Evolutionary conservation across 1,284 basidiomycete species (phyloP).

Genomic region (Blastosporella zonata): DNA sequence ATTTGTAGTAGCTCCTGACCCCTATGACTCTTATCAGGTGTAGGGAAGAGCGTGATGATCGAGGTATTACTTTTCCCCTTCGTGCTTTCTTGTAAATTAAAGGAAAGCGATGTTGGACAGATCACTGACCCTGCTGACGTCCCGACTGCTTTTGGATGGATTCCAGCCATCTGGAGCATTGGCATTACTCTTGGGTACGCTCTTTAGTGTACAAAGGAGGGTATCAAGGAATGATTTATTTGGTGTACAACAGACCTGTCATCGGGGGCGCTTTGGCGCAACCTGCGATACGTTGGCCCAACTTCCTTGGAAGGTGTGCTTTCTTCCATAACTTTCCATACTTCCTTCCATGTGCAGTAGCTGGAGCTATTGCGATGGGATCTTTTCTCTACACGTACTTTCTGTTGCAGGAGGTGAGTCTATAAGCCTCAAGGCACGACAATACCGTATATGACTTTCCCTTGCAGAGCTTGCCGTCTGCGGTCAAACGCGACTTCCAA

Average conservation of each 20-base stretch:
- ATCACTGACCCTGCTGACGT: constrained; percentile 45
- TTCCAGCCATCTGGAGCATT: constrained; percentile 46
- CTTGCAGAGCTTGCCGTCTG: constrained; percentile 12
- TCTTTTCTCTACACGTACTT: constrained; percentile 29
- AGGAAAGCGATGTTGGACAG: constrained; percentile 17
- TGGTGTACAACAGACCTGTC: constrained; percentile 30
- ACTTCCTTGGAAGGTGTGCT: constrained; percentile 24
- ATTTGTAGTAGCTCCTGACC: constrained; percentile 24
- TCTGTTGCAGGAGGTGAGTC: constrained; percentile 34
- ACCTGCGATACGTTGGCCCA: constrained; percentile 18
- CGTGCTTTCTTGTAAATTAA: neutral
- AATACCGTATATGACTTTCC: constrained; percentile 3
- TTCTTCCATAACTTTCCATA: constrained; percentile 38
- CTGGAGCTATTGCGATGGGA: constrained; percentile 27
- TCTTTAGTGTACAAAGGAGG: neutral
- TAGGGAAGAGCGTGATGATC: constrained; percentile 42
- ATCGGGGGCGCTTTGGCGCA: constrained; percentile 19
- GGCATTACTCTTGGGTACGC: constrained; percentile 43
- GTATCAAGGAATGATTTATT: constrained; percentile 17
- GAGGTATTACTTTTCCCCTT: constrained; percentile 31
- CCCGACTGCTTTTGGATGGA: constrained; percentile 42
- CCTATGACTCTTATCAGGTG: constrained; percentile 19
- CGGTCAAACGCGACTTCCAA: constrained; percentile 3
- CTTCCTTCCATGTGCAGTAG: constrained; percentile 38
- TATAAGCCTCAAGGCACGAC: neutral